Evolutionary conservation across 495 filamentous ascomycete genomes (phyloP).

Genomic region (Trichoderma virens): DNA sequence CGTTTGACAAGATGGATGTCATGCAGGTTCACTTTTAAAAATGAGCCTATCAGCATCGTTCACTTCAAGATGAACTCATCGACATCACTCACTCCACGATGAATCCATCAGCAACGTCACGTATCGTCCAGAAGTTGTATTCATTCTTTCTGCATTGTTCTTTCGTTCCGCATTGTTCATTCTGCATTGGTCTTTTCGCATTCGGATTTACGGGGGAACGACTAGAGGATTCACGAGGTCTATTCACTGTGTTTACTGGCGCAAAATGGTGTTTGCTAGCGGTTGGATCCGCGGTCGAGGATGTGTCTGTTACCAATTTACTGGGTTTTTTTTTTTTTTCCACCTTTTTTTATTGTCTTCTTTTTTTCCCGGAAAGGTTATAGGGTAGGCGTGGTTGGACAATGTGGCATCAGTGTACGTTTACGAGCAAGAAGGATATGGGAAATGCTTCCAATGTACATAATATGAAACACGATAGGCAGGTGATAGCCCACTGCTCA

Average conservation of each 20-base stretch:
- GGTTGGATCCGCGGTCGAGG: background rate
- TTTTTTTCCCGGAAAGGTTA: background rate
- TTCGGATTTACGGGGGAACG: background rate
- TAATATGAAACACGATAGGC: background rate
- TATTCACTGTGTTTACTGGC: background rate
- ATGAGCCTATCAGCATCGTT: too few species aligned
- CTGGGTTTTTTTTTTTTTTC: background rate
- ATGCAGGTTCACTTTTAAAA: slow-evolving; percentile 49
- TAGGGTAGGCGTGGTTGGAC: slow-evolving; percentile 3
- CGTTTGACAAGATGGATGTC: slow-evolving; percentile 82
- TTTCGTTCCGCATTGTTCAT: background rate
- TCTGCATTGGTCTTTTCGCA: background rate
- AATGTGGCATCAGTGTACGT: slow-evolving; percentile 2
- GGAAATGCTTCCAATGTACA: background rate
- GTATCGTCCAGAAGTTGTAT: too few species aligned
- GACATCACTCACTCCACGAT: too few species aligned
- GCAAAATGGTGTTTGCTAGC: background rate
- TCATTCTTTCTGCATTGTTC: background rate
- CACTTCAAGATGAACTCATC: too few species aligned
- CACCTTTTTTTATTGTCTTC: background rate
- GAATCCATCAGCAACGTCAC: too few species aligned
- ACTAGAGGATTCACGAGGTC: slow-evolving; percentile 1
- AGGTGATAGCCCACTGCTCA: background rate
- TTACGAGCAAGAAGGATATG: background rate
- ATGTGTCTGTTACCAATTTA: background rate